phyloP scores from a whole-genome alignment of 2,329 filamentous ascomycete genomes.

The Penicillium freii region DNA sequence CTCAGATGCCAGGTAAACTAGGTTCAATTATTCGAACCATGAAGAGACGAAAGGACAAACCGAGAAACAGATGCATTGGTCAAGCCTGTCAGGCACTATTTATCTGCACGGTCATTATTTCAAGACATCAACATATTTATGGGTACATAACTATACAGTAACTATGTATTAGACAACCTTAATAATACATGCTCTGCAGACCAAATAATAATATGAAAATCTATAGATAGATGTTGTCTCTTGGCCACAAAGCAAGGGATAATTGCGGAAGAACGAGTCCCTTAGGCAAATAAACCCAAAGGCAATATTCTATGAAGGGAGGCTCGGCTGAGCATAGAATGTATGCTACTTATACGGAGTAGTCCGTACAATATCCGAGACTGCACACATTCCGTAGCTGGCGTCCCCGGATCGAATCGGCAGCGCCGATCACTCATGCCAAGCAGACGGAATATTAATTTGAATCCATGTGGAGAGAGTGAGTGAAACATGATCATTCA shows the following conservation, averaged over 20 bases:
- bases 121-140: too few relatives aligned
- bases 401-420: conserved; percentile 1
- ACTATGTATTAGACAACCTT: neutral
- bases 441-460: conserved; percentile 10
- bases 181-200: neutral
- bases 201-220: too few relatives aligned
- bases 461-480: conserved; percentile 15
- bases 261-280: neutral
- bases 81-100: neutral
- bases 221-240: neutral
- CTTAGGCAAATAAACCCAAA: neutral
- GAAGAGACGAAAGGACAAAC: neutral
- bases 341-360: neutral
- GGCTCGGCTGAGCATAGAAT: neutral
- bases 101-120: neutral
- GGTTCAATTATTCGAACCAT: neutral
- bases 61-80: neutral
- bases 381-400: neutral
- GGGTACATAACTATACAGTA: too few relatives aligned
- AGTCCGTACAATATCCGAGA: neutral
- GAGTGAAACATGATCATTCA: conserved; percentile 23
- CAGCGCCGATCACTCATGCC: conserved; percentile 10
- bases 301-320: neutral
- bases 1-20: too few relatives aligned
- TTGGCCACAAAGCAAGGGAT: neutral